Base-by-base conservation (phyloP, 352 stramenopile species). In the Phytopythium cucurbitacearum region DNA sequence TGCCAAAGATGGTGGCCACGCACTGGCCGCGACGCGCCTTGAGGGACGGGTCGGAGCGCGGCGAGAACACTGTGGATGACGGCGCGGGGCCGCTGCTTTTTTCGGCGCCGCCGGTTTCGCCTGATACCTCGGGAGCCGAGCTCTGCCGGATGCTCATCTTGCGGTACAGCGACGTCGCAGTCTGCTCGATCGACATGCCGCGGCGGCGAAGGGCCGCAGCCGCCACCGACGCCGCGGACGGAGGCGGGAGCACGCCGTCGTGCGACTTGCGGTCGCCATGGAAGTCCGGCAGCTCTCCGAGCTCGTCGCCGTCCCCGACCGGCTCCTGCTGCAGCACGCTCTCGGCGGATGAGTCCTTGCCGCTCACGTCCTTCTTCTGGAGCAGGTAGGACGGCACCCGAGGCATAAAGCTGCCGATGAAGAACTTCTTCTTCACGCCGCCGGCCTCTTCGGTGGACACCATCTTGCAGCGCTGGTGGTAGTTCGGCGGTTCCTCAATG, bases 1-100 rank as follows among this genome's bases (percentile, higher is more conserved):
- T 94, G 33, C 84, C 84, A 56, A 87, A 94, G 40, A 68, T 78
- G 16, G 84, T 94, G 12, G 80, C 66, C 4, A 94, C 84, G 48
- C 80, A 93, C 41, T 73, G 71, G 6, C 77, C 77, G n/a, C 77
- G 75, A 9, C 70, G 66, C n/a, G 64, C 63, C 47, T 83, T 83
- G 11, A 73, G 15, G 11, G 42, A 62, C 4, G 64, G 45, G 9
- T 88, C 77, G 10, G 63, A 66, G 8, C 57, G 57, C 1, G 70
- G 72, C 1, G 70, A 76, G 3, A 53, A 56, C 9, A 59, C 54
- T 2, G 21, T 28, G 21, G 21, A 28, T 28, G 21, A 28, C 21
- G 21, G 21, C 21, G 21, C 21, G 12, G 51, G 58, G 2, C 59
- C 53, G 5, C 44, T 47, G 13, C 56, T 62, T 6, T 46, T 40